phyloP scores from a whole-genome alignment of 345 rosid genomes.

The Pistacia atlantica region DNA sequence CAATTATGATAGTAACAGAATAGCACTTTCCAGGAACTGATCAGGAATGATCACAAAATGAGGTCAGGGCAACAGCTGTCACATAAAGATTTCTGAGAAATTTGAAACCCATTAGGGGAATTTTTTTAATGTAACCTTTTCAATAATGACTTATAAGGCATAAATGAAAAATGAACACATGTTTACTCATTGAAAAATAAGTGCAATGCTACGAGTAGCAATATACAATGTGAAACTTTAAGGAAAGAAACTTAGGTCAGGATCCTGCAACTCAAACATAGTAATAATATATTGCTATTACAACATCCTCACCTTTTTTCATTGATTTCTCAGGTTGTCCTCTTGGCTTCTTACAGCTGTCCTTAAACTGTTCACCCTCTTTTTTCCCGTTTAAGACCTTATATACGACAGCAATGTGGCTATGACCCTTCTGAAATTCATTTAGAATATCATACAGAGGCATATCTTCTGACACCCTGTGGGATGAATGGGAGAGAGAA shows the following conservation, averaged over 20 bases:
- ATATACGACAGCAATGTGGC: conserved; percentile 92
- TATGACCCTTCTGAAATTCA: conserved; percentile 96
- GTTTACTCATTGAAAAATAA: no score
- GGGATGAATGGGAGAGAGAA: conserved; percentile 20
- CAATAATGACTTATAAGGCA: not conserved
- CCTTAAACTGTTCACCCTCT: conserved; percentile 49
- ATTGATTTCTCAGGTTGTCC: conserved; percentile 37
- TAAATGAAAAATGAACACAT: not conserved
- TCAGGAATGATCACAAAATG: not conserved
- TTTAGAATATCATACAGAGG: conserved; percentile 92
- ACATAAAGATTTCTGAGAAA: not conserved
- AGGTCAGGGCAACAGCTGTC: not conserved
- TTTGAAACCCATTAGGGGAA: not conserved
- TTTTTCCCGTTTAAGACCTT: conserved; percentile 56
- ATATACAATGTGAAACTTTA: not conserved
- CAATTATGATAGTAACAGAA: not conserved
- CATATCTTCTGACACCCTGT: conserved; percentile 82
- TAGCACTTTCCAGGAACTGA: not conserved
- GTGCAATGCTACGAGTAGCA: no score
- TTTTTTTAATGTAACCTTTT: not conserved
- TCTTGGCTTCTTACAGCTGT: conserved; percentile 58
- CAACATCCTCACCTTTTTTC: conserved; percentile 44
- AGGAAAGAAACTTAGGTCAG: not conserved
- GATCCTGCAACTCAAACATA: conserved; percentile 5
- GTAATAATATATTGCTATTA: not conserved